Evolutionary conservation across 2,329 filamentous ascomycete genomes (phyloP), one percentile per base, ranked within the genome.

Genomic region (Colletotrichum australisinense): DNA sequence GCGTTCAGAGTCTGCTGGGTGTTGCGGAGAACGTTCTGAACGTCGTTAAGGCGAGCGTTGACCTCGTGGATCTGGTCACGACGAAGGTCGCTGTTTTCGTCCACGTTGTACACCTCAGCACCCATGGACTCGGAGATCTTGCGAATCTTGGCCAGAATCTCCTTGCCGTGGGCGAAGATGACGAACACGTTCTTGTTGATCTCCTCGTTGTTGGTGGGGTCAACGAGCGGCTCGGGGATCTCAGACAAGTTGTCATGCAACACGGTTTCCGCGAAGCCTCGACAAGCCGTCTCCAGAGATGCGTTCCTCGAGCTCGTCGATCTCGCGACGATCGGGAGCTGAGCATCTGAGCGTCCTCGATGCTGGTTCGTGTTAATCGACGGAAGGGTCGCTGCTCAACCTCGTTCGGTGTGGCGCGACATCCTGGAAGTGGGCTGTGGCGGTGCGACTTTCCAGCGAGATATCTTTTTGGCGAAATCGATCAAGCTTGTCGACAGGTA

Each of bases 61-160:
- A 99, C 96, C 84, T 98, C 97, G 79, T 97, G 95, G 75, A 98
- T 94, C 87, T 99, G 97, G 80, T 99, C 97, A 63, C 96, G 92
- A 76, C 97, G 92, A 76, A 98, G 89, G 80, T 99, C 97, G 83
- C 94, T 95, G 86, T 98, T 98, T 88, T 99, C 97, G 78, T 99
- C 97, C 38, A 99, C 97, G 77, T 92, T 95, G 88, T 99, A 99
- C 74, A 98, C 90, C 80, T 98, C 95, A 69, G 97, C 97, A 74
- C 96, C 94, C 84, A 99, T 93, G 9, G 95, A 98, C 86, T 99
- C 97, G 1, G 96, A 98, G 74, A 99, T 98, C 89, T 98, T 98
- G 80, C 97, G 92, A 81, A 99, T 98, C 91, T 99, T 99, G 80
- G 95, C 94, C 79, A 99, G 92, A 78, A 99, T 98, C 84, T 98